A percentile compares a stretch with the other conserved stretches of the same genome.
These are phyloP conservation scores for Prunus kanzakura DNA, from an alignment of 306 rosid genomes.

Conservation along the genomic window DNA sequence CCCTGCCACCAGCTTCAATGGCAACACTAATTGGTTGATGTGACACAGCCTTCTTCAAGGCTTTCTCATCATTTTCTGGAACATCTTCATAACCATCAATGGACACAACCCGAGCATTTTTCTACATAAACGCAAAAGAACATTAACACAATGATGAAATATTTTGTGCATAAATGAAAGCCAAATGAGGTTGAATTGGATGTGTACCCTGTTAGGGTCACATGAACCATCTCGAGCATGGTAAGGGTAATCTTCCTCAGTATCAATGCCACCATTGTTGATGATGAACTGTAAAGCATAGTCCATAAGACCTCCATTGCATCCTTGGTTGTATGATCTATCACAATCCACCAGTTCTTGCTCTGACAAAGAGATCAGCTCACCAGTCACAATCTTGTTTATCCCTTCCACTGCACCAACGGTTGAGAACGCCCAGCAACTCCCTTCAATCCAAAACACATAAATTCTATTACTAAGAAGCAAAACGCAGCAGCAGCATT, in stretches of 20 bases:
- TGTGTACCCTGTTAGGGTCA: slow-evolving; percentile 58
- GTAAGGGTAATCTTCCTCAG: slow-evolving; percentile 78
- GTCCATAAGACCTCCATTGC: slow-evolving; percentile 98
- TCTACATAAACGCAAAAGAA: slow-evolving; percentile 30
- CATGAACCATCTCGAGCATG: slow-evolving; percentile 56
- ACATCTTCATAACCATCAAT: slow-evolving; percentile 81
- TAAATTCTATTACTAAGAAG: not conserved
- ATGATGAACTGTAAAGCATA: slow-evolving; percentile 67
- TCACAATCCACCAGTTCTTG: slow-evolving; percentile 96
- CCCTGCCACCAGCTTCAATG: slow-evolving; percentile 95
- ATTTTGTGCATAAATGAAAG: not conserved
- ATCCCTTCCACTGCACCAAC: slow-evolving; percentile 83
- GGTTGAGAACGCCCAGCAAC: slow-evolving; percentile 96
- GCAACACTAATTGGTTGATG: slow-evolving; percentile 82
- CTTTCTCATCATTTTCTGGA: slow-evolving; percentile 66
- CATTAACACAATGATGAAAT: not conserved
- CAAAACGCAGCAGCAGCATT: not conserved
- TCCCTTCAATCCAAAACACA: slow-evolving; percentile 53
- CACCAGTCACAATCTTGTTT: slow-evolving; percentile 66
- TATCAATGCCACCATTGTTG: slow-evolving; percentile 83
- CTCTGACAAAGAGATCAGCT: slow-evolving; percentile 62
- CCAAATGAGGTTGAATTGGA: not conserved
- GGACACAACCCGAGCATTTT: slow-evolving; percentile 61
- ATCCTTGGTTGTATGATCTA: slow-evolving; percentile 63
- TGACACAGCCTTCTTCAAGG: slow-evolving; percentile 75